Evolutionary conservation across 441 rosid genomes (phyloP).

Genomic region (Macaranga tanarius): DNA sequence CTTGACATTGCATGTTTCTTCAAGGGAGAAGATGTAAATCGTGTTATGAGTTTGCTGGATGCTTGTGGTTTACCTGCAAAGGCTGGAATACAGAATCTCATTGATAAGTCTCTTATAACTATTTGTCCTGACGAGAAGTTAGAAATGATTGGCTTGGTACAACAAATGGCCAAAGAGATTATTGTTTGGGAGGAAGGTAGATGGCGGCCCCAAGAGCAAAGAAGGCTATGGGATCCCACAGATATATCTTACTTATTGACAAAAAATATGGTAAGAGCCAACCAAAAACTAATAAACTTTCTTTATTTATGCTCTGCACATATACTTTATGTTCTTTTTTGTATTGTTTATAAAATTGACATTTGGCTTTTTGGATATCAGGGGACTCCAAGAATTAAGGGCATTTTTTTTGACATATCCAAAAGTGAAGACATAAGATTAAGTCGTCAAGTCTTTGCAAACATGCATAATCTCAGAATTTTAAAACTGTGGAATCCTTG

Average conservation of each 20-base stretch:
- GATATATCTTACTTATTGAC: not conserved
- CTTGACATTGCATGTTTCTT: constrained; percentile 23
- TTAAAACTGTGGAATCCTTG: not conserved
- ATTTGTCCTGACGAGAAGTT: not conserved
- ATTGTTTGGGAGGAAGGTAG: constrained; percentile 18
- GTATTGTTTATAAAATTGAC: too few species aligned
- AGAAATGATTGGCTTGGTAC: constrained; percentile 39
- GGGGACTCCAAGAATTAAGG: constrained; percentile 16
- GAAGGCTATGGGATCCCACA: constrained; percentile 15
- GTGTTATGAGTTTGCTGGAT: not conserved
- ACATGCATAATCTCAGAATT: constrained; percentile 1
- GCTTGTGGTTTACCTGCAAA: not conserved
- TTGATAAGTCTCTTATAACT: constrained; percentile 6
- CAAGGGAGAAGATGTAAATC: not conserved
- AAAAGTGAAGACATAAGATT: not conserved
- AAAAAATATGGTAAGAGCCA: not conserved
- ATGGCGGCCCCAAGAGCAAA: constrained; percentile 2
- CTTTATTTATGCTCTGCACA: too few species aligned
- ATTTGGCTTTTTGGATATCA: not conserved
- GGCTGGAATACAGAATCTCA: not conserved
- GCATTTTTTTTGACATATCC: constrained; percentile 1
- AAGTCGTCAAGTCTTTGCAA: not conserved
- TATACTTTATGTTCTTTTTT: too few species aligned
- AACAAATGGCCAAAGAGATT: constrained; percentile 39
- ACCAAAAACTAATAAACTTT: too few species aligned